A percentile compares a stretch with the other conserved stretches of the same genome.
These are phyloP conservation scores for Helminthosporium solani DNA, from an alignment of 2,329 filamentous ascomycete species.

Conservation along the genomic window DNA sequence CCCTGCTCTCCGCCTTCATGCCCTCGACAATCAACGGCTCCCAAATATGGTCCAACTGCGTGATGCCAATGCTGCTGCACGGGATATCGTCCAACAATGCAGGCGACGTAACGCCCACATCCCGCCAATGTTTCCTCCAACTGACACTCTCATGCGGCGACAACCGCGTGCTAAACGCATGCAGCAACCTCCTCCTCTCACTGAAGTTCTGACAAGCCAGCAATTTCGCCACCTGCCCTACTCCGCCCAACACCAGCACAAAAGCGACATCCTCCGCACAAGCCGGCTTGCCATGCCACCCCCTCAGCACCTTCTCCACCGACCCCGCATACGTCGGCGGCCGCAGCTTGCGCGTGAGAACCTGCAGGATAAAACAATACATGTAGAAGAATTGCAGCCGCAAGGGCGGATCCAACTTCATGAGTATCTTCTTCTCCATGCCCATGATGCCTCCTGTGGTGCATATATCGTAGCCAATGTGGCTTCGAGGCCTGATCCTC, in stretches of 20 bases:
- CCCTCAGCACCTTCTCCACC: slow-evolving; percentile 32
- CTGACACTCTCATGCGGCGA: slow-evolving; percentile 38
- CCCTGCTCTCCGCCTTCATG: slow-evolving; percentile 31
- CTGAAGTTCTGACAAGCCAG: slow-evolving; percentile 34
- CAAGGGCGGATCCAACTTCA: slow-evolving; percentile 31
- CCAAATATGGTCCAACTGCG: slow-evolving; percentile 41
- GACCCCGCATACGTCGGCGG: slow-evolving; percentile 31
- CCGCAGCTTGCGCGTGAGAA: slow-evolving; percentile 33
- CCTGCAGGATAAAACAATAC: slow-evolving; percentile 41
- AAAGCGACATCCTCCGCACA: slow-evolving; percentile 41
- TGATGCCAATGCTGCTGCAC: slow-evolving; percentile 39
- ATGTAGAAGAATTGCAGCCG: slow-evolving; percentile 42
- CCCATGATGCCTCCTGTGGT: slow-evolving; percentile 31
- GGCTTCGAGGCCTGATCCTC: slow-evolving; percentile 32
- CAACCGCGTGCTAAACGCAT: slow-evolving; percentile 37
- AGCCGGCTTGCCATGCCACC: slow-evolving; percentile 34
- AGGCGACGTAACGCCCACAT: slow-evolving; percentile 36
- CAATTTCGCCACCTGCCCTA: slow-evolving; percentile 37
- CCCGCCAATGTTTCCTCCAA: slow-evolving; percentile 39
- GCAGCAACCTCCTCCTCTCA: slow-evolving; percentile 33
- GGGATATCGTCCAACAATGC: slow-evolving; percentile 39
- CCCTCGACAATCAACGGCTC: slow-evolving; percentile 33
- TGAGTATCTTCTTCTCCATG: slow-evolving; percentile 35
- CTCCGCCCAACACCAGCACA: slow-evolving; percentile 38
- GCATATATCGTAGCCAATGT: slow-evolving; percentile 39